Evolutionary conservation across 352 stramenopile species (phyloP), one percentile per base, ranked within the genome.

Genomic region (Pythium monospermum): DNA sequence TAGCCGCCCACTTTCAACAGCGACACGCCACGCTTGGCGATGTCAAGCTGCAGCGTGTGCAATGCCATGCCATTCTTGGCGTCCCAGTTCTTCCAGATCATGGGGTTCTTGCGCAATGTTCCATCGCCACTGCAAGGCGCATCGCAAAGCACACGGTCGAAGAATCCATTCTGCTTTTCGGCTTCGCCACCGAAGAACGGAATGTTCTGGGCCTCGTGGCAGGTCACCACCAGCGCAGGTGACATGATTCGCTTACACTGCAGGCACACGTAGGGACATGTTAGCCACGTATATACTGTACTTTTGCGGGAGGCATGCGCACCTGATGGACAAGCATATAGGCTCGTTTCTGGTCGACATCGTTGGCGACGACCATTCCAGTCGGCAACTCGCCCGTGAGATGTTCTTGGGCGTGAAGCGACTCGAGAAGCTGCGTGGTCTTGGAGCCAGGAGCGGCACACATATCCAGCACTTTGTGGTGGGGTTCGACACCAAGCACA

Each of bases 371-470:
- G 13, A 99, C 90, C 53, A 96, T 89, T 30, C 96, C 91, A 10
- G 75, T 91, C 1, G 83, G 84, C 26, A 79, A 86, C 53, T 87
- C 73, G 18, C 81, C 85, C n/a, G 80, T 89, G 23, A 75, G 45
- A 40, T 75, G 70, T 45, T 94, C 85, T 53, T 91, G 64, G 6
- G 78, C 78, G 57, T 97, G 89, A 22, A 97, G 68, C 26, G 85
- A 89, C 69, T 98, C 97, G 5, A 99, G 81, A 35, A 99, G 70
- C 74, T 99, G 97, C 57, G 91, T 97, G 27, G 98, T 99, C 74
- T 99, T 99, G 44, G 89, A 98, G 19, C 98, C 98, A 10, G 98
- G 98, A 11, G 97, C 97, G 3, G 98, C 97, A 62, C 96, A 99
- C 91, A 98, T 98, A 71, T 99, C 96, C n/a, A 98, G 78, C 32